Evolutionary conservation across 352 stramenopile species (phyloP).

Genomic region (Phytophthora multivora): DNA sequence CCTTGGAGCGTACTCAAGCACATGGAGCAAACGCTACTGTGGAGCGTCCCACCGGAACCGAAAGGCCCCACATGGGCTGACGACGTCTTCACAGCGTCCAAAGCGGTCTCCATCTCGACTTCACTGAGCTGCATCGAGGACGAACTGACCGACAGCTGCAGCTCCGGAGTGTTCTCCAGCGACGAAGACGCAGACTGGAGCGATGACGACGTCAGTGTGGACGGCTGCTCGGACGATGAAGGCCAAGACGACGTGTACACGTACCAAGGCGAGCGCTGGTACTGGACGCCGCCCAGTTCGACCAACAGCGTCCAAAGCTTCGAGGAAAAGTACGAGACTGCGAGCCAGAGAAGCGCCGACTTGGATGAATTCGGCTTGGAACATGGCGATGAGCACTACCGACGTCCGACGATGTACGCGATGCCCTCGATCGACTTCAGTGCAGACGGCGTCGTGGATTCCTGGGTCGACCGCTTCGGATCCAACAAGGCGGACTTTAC

Average conservation of each 20-base stretch:
- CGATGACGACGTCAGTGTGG: conserved; percentile 29
- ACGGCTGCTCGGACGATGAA: conserved; percentile 24
- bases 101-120: conserved; percentile 13
- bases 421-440: conserved; percentile 33
- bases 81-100: conserved; percentile 31
- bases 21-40: conserved; percentile 32
- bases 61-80: conserved; percentile 34
- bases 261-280: conserved; percentile 34
- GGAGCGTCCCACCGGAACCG: conserved; percentile 30
- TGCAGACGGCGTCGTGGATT: conserved; percentile 16
- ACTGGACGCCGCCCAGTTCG: conserved; percentile 31
- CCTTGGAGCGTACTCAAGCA: conserved; percentile 32
- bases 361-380: conserved; percentile 31
- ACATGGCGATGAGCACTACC: conserved; percentile 21
- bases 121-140: conserved; percentile 14
- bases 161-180: conserved; percentile 31
- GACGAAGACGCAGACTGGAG: conserved; percentile 34
- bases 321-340: conserved; percentile 30
- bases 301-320: conserved; percentile 25
- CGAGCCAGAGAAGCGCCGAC: conserved; percentile 25
- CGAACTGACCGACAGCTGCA: conserved; percentile 35
- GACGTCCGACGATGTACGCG: conserved; percentile 35
- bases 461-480: conserved; percentile 34
- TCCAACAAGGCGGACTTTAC: conserved; percentile 29
- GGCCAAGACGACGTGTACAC: background rate